Percentiles rank a stretch among this genome's conserved stretches.
Conservation (phyloP, 164 flowering plant species). For the Chloranthus sessilifolius region DNA sequence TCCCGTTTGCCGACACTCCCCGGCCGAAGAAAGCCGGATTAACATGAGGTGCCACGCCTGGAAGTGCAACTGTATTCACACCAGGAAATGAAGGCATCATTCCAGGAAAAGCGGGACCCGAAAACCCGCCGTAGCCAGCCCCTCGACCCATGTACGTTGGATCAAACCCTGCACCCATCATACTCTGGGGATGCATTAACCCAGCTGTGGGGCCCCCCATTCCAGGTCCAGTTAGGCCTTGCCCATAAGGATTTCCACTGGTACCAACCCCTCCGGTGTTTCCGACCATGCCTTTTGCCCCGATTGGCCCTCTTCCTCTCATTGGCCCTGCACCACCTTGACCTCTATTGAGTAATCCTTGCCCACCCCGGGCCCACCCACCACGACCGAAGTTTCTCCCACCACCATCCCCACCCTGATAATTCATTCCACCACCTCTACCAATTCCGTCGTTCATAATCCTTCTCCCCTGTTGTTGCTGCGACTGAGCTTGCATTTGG, state of each 20-base stretch:
- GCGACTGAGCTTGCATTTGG: constrained; percentile 46
- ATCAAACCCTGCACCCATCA: constrained; percentile 73
- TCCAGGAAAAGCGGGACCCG: constrained; percentile 59
- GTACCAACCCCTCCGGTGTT: constrained; percentile 36
- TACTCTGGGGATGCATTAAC: constrained; percentile 64
- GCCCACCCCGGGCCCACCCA: constrained; percentile 62
- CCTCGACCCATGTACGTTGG: constrained; percentile 71
- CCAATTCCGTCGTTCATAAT: constrained; percentile 45
- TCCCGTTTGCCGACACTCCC: constrained; percentile 57
- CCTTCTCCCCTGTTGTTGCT: constrained; percentile 43
- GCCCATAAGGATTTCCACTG: constrained; percentile 44
- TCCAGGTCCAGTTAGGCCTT: constrained; percentile 53
- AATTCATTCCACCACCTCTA: constrained; percentile 48
- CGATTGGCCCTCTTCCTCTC: constrained; percentile 61
- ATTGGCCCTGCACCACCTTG: constrained; percentile 40
- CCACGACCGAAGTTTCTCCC: constrained; percentile 50
- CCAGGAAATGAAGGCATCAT: constrained; percentile 66
- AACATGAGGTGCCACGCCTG: constrained; percentile 76
- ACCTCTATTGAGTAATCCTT: constrained; percentile 38
- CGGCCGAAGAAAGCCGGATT: constrained; percentile 76
- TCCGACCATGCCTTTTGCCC: constrained; percentile 38
- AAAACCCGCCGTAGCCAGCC: constrained; percentile 61
- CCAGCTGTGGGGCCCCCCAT: constrained; percentile 62
- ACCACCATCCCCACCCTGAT: constrained; percentile 36
- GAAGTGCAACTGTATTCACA: constrained; percentile 52